These are phyloP conservation scores for Bipolaris sorokiniana DNA, from an alignment of 2,329 filamentous ascomycete species.

Conservation along the genomic window DNA sequence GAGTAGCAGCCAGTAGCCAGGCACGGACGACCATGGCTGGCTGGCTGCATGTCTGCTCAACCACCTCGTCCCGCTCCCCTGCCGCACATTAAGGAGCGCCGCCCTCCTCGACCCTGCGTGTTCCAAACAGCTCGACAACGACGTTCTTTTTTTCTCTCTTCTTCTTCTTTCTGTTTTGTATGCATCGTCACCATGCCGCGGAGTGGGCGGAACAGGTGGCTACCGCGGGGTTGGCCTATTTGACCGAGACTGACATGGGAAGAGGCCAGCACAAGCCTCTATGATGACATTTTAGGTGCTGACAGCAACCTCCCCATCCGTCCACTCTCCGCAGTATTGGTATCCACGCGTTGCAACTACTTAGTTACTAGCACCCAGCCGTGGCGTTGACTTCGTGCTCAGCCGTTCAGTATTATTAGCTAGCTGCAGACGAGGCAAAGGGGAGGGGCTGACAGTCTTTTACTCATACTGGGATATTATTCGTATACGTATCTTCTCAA, in stretches of 20 bases:
- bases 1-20: neutral
- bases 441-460: neutral
- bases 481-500: too few relatives aligned
- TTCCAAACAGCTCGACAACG: neutral
- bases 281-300: neutral
- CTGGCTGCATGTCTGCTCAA: too few relatives aligned
- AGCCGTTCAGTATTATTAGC: slow-evolving; percentile 2
- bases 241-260: neutral
- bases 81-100: too few relatives aligned
- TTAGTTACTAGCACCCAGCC: slow-evolving; percentile 9
- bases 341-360: slow-evolving; percentile 6
- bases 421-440: slow-evolving; percentile 7
- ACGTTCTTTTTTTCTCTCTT: neutral
- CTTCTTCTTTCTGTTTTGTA: neutral
- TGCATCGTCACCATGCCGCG: slow-evolving; percentile 1
- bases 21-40: neutral
- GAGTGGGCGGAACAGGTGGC: neutral
- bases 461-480: too few relatives aligned
- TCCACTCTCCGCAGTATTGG: slow-evolving; percentile 11
- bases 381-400: slow-evolving; percentile 13
- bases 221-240: neutral
- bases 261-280: neutral
- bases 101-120: neutral
- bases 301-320: slow-evolving; percentile 1
- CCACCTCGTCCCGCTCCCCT: too few relatives aligned